phyloP scores from a whole-genome alignment of 2,329 filamentous ascomycete genomes.

The Aspergillus piperis region DNA sequence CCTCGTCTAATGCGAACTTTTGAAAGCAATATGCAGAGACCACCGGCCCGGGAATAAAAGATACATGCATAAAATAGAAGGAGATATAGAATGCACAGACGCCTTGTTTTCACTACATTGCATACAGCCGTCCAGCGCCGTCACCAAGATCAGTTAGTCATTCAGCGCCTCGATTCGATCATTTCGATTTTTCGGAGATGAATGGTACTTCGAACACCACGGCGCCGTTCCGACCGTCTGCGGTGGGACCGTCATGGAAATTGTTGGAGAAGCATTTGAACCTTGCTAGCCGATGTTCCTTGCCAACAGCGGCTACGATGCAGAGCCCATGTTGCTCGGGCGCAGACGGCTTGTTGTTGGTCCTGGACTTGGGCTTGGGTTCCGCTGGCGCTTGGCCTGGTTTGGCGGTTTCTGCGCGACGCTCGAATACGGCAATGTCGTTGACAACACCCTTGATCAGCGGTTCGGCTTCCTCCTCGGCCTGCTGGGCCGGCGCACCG shows the following conservation, averaged over 20 bases:
- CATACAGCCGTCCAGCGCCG: not conserved
- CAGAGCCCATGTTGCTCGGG: conserved; percentile 63
- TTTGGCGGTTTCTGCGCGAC: conserved; percentile 53
- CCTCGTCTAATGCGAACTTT: conserved; percentile 8
- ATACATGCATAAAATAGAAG: conserved; percentile 10
- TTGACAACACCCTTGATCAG: conserved; percentile 78
- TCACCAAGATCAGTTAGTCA: not conserved
- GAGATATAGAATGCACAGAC: not conserved
- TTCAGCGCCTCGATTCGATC: conserved; percentile 6
- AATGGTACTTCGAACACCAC: conserved; percentile 79
- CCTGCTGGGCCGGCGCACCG: conserved; percentile 17
- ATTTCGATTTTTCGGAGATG: conserved; percentile 19
- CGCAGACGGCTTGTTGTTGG: conserved; percentile 40
- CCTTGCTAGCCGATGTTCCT: conserved; percentile 79
- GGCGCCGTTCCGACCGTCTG: conserved; percentile 73
- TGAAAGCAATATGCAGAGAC: conserved; percentile 16
- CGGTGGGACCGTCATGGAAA: conserved; percentile 33
- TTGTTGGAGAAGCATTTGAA: conserved; percentile 63
- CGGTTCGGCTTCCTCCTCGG: conserved; percentile 28
- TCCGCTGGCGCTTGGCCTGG: conserved; percentile 25
- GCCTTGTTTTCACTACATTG: conserved; percentile 12
- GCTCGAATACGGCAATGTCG: conserved; percentile 82
- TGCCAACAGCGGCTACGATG: conserved; percentile 81
- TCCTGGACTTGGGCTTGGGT: conserved; percentile 24
- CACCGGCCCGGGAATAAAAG: conserved; percentile 14